Percentiles rank a stretch among this genome's conserved stretches.
These are phyloP conservation scores for Ceratocystis colombiana DNA, from an alignment of 2,329 filamentous ascomycete species.

Conservation along the genomic window DNA sequence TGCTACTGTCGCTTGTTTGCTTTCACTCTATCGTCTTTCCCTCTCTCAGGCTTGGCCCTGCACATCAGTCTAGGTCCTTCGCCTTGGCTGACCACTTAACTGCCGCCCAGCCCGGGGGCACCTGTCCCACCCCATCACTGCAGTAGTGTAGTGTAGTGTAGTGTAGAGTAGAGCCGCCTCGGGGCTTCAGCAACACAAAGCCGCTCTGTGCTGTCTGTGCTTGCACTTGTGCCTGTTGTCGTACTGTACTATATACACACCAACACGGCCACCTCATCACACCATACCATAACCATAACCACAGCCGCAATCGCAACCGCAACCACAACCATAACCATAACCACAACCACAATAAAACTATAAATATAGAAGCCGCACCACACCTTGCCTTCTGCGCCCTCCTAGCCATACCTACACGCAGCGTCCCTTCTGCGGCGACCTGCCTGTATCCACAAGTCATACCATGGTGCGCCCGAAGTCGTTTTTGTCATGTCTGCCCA, in stretches of 20 bases:
- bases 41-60: no score
- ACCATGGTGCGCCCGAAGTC: slow-evolving; percentile 24
- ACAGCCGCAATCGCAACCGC: neutral
- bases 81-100: no score
- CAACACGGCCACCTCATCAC: neutral
- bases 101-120: no score
- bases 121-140: no score
- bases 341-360: neutral
- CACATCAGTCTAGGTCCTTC: no score
- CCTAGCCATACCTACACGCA: neutral
- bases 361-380: neutral
- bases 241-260: no score
- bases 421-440: neutral
- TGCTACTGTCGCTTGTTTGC: no score
- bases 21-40: no score
- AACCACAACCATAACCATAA: neutral
- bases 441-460: neutral
- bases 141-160: no score
- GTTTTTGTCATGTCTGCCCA: slow-evolving; percentile 25
- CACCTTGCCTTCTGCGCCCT: neutral
- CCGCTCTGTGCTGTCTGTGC: neutral
- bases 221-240: neutral
- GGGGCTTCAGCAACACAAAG: neutral
- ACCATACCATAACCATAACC: neutral
- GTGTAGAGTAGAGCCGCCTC: neutral